Conservation (phyloP, 352 stramenopile species). For the Phytophthora vignae region DNA sequence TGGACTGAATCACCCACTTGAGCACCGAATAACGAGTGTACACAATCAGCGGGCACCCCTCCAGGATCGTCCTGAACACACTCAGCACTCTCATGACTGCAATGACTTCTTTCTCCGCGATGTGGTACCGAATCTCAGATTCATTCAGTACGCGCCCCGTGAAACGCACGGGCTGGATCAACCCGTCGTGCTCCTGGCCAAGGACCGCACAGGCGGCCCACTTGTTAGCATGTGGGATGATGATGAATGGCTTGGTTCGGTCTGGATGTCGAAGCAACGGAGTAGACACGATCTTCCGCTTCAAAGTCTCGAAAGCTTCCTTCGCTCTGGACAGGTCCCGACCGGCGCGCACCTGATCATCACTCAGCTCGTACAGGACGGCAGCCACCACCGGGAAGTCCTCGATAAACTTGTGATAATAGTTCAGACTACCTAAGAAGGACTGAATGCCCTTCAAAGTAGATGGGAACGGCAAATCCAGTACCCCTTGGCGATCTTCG, state of each 20-base stretch:
- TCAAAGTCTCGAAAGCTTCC: no score
- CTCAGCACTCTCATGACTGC: no score
- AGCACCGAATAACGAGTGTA: no score
- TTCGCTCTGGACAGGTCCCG: neutral
- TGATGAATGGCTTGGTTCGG: no score
- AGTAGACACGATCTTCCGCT: no score
- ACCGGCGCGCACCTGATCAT: neutral
- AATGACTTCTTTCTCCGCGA: conserved; percentile 6
- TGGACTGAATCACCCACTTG: no score
- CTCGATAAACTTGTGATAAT: conserved; percentile 6
- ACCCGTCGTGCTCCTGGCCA: neutral
- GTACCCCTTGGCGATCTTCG: neutral
- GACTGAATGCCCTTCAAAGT: neutral
- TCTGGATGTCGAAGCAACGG: no score
- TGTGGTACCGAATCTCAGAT: neutral
- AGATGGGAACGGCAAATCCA: neutral
- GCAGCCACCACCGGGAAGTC: neutral
- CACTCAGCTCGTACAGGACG: neutral
- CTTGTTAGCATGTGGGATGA: no score
- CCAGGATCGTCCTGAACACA: no score
- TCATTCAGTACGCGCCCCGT: neutral
- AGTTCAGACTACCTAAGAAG: neutral
- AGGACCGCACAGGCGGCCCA: conserved; percentile 1
- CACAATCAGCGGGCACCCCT: no score
- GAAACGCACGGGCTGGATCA: neutral